These are phyloP conservation scores for Diaporthe ampelina DNA, from an alignment of 2,329 filamentous ascomycete species.

Conservation along the genomic window DNA sequence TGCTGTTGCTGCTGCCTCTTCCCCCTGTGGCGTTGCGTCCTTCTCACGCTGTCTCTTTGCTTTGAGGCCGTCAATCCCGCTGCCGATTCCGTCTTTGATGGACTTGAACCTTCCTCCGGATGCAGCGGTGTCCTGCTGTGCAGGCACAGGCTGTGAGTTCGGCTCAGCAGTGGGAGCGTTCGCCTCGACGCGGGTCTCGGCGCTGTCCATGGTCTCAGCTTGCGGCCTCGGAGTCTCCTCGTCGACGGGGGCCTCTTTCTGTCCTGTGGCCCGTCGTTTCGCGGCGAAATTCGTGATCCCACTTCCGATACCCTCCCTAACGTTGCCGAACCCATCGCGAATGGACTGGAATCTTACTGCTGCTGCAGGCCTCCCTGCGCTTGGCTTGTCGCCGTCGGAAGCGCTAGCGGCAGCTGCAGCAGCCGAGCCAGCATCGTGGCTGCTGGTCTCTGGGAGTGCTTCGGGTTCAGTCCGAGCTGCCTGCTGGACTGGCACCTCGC, in stretches of 20 bases:
- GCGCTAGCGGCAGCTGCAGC: neutral
- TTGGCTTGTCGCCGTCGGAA: neutral
- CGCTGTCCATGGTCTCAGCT: conserved; percentile 14
- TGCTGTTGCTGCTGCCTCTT: neutral
- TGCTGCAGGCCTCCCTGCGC: conserved; percentile 3
- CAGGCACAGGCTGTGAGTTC: neutral
- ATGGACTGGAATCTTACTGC: conserved; percentile 27
- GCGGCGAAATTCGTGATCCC: conserved; percentile 19
- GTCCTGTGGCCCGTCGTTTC: conserved; percentile 5
- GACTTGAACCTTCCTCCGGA: conserved; percentile 23
- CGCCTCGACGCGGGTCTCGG: conserved; percentile 16
- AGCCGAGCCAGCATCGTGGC: neutral
- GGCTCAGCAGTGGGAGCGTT: neutral
- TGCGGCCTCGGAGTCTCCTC: conserved; percentile 11
- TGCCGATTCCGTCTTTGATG: conserved; percentile 27
- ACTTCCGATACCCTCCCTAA: conserved; percentile 7
- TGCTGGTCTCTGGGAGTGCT: neutral
- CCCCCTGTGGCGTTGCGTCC: neutral
- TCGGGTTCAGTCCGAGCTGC: neutral
- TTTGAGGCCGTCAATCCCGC: conserved; percentile 14
- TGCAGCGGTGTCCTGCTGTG: neutral
- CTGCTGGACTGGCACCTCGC: conserved; percentile 27
- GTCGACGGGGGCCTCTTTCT: neutral
- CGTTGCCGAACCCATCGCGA: conserved; percentile 14
- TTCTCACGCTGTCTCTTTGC: conserved; percentile 27